phyloP scores from a whole-genome alignment of 1,284 basidiomycete species.

The Rhodotorula sp. region DNA sequence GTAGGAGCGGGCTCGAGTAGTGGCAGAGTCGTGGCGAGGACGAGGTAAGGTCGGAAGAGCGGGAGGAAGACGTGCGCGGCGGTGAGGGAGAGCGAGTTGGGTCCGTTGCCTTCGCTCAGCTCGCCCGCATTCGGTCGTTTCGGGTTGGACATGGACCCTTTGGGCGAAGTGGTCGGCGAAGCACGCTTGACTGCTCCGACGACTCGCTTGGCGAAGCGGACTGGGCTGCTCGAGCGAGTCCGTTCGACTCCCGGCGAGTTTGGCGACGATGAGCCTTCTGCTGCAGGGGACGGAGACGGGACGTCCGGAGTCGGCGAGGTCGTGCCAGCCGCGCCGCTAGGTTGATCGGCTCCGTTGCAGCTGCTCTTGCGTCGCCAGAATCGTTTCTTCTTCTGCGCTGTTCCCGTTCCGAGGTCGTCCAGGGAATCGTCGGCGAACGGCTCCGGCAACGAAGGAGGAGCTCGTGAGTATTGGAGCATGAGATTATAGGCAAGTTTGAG shows the following conservation, averaged over 20 bases:
- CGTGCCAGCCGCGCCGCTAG: no score
- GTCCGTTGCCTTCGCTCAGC: slow-evolving; percentile 2
- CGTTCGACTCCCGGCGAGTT: neutral
- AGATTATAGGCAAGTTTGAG: slow-evolving; percentile 41
- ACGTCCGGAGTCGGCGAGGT: neutral
- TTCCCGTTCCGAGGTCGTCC: neutral
- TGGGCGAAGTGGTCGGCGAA: neutral
- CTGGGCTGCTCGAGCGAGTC: slow-evolving; percentile 18
- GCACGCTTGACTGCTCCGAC: slow-evolving; percentile 28
- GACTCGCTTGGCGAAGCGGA: slow-evolving; percentile 18
- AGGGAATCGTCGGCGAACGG: neutral
- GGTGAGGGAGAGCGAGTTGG: slow-evolving; percentile 18
- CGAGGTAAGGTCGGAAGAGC: slow-evolving; percentile 36
- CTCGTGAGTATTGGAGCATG: slow-evolving; percentile 35
- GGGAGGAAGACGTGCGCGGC: slow-evolving; percentile 33
- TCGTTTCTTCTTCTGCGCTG: slow-evolving; percentile 20
- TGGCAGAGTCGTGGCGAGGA: slow-evolving; percentile 23
- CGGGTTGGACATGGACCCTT: neutral
- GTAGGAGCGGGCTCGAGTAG: neutral
- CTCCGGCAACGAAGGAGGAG: neutral
- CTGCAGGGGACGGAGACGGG: neutral
- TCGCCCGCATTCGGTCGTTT: neutral
- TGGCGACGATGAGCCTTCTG: neutral
- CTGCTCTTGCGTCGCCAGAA: slow-evolving; percentile 24
- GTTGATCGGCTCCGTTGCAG: neutral